Percentiles rank a stretch among this genome's conserved stretches.
These are phyloP conservation scores for Coprinopsis strossmayeri DNA, from an alignment of 768 basidiomycete genomes.

Conservation along the genomic window DNA sequence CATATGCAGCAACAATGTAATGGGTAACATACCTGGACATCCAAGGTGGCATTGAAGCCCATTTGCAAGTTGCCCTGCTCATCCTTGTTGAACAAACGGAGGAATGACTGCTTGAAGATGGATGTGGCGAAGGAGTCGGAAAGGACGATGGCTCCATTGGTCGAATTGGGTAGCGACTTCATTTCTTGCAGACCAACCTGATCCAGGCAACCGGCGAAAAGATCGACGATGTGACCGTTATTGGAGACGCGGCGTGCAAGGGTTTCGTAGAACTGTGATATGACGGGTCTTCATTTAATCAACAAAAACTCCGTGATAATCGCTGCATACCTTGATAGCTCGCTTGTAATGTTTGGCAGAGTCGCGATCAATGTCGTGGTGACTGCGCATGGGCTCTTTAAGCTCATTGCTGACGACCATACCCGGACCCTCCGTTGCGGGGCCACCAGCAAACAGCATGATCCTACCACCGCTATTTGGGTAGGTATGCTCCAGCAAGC, in stretches of 20 bases:
- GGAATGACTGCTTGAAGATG: conserved; percentile 98
- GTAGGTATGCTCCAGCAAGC: conserved; percentile 89
- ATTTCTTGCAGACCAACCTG: conserved; percentile 97
- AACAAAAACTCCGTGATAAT: too few relatives aligned
- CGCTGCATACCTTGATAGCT: conserved; percentile 82
- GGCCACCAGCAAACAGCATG: conserved; percentile 94
- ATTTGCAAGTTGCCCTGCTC: conserved; percentile 88
- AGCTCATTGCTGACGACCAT: conserved; percentile 95
- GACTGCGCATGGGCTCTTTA: conserved; percentile 95
- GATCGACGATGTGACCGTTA: conserved; percentile 91
- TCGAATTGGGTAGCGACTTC: conserved; percentile 92
- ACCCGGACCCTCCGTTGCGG: conserved; percentile 94
- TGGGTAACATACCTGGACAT: conserved; percentile 67
- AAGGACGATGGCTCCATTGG: conserved; percentile 93
- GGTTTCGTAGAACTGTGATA: conserved; percentile 83
- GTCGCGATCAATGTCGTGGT: conserved; percentile 98
- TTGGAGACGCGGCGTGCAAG: conserved; percentile 89
- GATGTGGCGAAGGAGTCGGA: conserved; percentile 97
- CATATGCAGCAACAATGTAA: neutral
- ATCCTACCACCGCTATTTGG: conserved; percentile 94
- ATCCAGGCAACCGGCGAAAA: conserved; percentile 96
- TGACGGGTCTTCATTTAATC: conserved; percentile 2
- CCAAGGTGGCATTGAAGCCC: conserved; percentile 99
- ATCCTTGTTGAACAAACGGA: conserved; percentile 88
- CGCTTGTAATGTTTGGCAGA: conserved; percentile 96